Evolutionary conservation across 352 stramenopile genomes (phyloP).

Genomic region (Globisporangium nodosum): DNA sequence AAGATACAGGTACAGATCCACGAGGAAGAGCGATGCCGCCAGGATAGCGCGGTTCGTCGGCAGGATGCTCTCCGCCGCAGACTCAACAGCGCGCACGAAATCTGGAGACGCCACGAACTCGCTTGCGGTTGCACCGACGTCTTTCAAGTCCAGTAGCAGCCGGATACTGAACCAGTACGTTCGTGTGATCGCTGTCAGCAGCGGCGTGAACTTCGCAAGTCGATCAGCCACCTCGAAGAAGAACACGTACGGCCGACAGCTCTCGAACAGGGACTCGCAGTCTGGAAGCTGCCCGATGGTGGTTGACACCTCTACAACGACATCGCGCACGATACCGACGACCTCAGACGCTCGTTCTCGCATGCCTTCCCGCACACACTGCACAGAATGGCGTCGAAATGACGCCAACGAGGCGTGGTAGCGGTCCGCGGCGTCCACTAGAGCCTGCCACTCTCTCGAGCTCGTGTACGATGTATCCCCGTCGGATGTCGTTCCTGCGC

Average conservation of each 20-base stretch:
- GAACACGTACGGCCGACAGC: conserved; percentile 52
- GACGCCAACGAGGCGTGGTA: conserved; percentile 25
- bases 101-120: neutral
- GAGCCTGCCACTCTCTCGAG: conserved; percentile 21
- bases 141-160: conserved; percentile 30
- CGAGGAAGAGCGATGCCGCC: conserved; percentile 57
- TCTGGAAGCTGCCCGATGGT: conserved; percentile 54
- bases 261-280: conserved; percentile 46
- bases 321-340: conserved; percentile 7
- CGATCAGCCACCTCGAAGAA: conserved; percentile 62
- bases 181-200: conserved; percentile 45
- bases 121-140: conserved; percentile 1
- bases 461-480: conserved; percentile 1
- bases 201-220: conserved; percentile 39
- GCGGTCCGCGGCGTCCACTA: conserved; percentile 28
- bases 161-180: conserved; percentile 62
- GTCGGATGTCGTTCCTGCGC: neutral
- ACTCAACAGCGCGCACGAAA: conserved; percentile 2
- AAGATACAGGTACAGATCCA: conserved; percentile 68
- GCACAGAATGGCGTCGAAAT: conserved; percentile 8
- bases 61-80: conserved; percentile 14
- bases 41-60: conserved; percentile 41
- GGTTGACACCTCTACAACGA: conserved; percentile 25
- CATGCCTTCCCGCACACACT: conserved; percentile 2
- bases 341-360: no score